Conservation (phyloP, 2,329 filamentous ascomycete species). For the Beauveria asiatica region DNA sequence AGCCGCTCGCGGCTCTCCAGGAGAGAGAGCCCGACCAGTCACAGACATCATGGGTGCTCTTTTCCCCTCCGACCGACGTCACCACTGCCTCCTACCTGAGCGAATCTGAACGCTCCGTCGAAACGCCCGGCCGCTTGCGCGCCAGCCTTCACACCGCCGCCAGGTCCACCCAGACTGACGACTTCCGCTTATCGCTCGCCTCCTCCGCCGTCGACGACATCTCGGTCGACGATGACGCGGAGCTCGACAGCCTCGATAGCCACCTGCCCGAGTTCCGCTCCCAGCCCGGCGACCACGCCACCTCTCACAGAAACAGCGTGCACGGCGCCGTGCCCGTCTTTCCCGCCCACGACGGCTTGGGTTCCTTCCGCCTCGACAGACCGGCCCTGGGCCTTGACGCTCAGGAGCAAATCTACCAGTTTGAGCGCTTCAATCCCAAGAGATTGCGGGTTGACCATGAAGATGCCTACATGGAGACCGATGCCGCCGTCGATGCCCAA, state of each 20-base stretch:
- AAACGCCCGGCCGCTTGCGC: slow-evolving; percentile 60
- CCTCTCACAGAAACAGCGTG: slow-evolving; percentile 19
- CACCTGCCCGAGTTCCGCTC: slow-evolving; percentile 83
- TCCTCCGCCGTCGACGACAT: slow-evolving; percentile 30
- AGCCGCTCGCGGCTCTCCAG: slow-evolving; percentile 18
- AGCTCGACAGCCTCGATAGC: slow-evolving; percentile 88
- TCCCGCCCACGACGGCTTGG: slow-evolving; percentile 87
- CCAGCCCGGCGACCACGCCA: slow-evolving; percentile 27
- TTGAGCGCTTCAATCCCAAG: slow-evolving; percentile 75
- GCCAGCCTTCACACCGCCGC: slow-evolving; percentile 67
- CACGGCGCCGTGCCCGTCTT: slow-evolving; percentile 58
- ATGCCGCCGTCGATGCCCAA: slow-evolving; percentile 24
- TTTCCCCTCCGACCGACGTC: slow-evolving; percentile 63
- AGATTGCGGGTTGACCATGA: slow-evolving; percentile 50
- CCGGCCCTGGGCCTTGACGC: slow-evolving; percentile 45
- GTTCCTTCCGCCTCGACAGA: slow-evolving; percentile 65
- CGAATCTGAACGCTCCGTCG: slow-evolving; percentile 56
- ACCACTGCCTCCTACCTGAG: slow-evolving; percentile 60
- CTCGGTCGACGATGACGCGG: slow-evolving; percentile 56
- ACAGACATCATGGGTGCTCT: slow-evolving; percentile 86
- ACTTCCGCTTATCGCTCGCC: slow-evolving; percentile 31
- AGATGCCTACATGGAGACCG: slow-evolving; percentile 35
- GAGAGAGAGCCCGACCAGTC: slow-evolving; percentile 53
- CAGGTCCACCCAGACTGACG: slow-evolving; percentile 46
- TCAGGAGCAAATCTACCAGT: slow-evolving; percentile 81